These are phyloP conservation scores for Escallonia rubra DNA, from an alignment of 129 eudicot species.

Conservation along the genomic window DNA sequence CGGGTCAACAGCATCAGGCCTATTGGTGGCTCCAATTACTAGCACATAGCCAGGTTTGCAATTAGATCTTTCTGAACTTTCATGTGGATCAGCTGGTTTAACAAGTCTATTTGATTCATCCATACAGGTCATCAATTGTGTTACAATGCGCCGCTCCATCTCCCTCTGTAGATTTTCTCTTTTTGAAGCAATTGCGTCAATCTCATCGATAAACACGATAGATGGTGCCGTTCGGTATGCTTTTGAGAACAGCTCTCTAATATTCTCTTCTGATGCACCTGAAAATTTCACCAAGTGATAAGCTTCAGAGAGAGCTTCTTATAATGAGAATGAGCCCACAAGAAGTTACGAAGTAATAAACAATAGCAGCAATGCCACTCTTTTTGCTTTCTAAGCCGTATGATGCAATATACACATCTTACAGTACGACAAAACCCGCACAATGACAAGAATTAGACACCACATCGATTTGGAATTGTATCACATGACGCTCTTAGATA, in stretches of 20 bases:
- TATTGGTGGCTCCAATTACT: conserved; percentile 91
- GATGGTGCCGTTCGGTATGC: conserved; percentile 94
- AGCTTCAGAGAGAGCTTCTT: not conserved
- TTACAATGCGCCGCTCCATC: conserved; percentile 77
- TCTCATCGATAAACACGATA: conserved; percentile 90
- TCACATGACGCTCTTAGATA: too few species aligned
- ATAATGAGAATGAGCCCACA: not conserved
- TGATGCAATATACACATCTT: too few species aligned
- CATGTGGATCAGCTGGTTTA: conserved; percentile 25
- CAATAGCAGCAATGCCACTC: not conserved
- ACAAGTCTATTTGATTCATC: conserved; percentile 63
- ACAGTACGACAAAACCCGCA: too few species aligned
- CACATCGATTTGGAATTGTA: too few species aligned
- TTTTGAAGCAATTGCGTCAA: conserved; percentile 94
- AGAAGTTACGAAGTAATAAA: not conserved
- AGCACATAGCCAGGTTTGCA: conserved; percentile 59
- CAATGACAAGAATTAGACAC: too few species aligned
- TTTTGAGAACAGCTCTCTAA: conserved; percentile 76
- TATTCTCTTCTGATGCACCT: conserved; percentile 98
- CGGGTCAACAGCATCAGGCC: conserved; percentile 92
- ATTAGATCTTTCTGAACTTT: conserved; percentile 28
- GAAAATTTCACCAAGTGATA: conserved; percentile 15
- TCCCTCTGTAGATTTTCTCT: conserved; percentile 70
- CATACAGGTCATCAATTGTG: conserved; percentile 88
- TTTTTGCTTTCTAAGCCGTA: too few species aligned